Conservation (phyloP, 495 filamentous ascomycete genomes). For the Poronia punctata region DNA sequence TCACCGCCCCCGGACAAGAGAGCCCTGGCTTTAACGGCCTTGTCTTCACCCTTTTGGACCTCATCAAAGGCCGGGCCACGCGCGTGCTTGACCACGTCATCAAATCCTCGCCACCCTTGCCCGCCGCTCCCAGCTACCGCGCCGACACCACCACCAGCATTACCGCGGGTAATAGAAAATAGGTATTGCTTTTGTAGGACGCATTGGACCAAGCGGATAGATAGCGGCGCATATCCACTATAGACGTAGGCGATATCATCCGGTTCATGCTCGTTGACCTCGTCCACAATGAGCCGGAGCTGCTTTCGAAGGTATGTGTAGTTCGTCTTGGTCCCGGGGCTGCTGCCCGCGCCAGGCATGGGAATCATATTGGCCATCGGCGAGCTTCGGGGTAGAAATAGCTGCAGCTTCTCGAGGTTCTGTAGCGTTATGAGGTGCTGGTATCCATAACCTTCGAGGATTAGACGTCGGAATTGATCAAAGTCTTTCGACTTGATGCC, state of each 20-base stretch:
- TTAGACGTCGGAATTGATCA: slow-evolving; percentile 78
- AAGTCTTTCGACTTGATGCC: slow-evolving; percentile 82
- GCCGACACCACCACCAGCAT: slow-evolving; percentile 38
- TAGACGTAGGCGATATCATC: slow-evolving; percentile 96
- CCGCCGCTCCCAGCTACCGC: slow-evolving; percentile 49
- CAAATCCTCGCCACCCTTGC: slow-evolving; percentile 85
- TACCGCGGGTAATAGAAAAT: slow-evolving; percentile 57
- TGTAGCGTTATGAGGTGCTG: slow-evolving; percentile 88
- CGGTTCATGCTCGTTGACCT: slow-evolving; percentile 95
- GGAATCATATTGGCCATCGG: slow-evolving; percentile 65
- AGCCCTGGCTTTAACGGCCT: slow-evolving; percentile 80
- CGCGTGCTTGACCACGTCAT: slow-evolving; percentile 78
- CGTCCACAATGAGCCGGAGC: slow-evolving; percentile 85
- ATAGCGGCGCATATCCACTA: slow-evolving; percentile 91
- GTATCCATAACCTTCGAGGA: slow-evolving; percentile 89
- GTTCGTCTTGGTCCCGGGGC: slow-evolving; percentile 70
- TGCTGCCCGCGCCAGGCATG: slow-evolving; percentile 45
- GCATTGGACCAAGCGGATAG: slow-evolving; percentile 89
- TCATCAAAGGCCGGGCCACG: slow-evolving; percentile 86
- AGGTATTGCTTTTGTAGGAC: slow-evolving; percentile 85
- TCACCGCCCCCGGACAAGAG: slow-evolving; percentile 66
- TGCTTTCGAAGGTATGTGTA: slow-evolving; percentile 81
- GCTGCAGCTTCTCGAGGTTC: slow-evolving; percentile 81
- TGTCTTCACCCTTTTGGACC: slow-evolving; percentile 88
- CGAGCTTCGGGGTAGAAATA: slow-evolving; percentile 66